Evolutionary conservation across 2,329 filamentous ascomycete species (phyloP).

Genomic region (Aspergillus sp.): DNA sequence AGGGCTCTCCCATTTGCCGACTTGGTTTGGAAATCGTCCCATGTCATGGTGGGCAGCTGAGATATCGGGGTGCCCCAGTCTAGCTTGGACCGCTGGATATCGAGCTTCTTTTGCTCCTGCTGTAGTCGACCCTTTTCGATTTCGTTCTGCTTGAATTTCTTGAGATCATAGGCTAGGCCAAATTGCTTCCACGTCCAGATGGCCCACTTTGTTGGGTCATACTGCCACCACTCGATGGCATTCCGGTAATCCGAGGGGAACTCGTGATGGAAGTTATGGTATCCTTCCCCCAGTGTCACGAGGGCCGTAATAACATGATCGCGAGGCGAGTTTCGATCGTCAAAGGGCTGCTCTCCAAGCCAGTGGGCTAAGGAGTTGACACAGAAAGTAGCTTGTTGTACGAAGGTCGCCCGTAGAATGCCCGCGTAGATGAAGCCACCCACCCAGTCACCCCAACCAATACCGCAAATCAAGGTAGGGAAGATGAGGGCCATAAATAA

Average conservation of each 20-base stretch:
- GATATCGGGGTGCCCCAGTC: slow-evolving; percentile 11
- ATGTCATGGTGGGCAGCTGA: slow-evolving; percentile 10
- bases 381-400: slow-evolving; percentile 79
- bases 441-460: slow-evolving; percentile 13
- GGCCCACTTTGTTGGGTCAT: slow-evolving; percentile 17
- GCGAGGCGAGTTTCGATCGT: slow-evolving; percentile 14
- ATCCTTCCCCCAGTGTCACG: slow-evolving; percentile 14
- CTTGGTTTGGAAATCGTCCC: slow-evolving; percentile 11
- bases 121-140: slow-evolving; percentile 16
- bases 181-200: slow-evolving; percentile 14
- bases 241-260: slow-evolving; percentile 18
- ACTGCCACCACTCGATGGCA: slow-evolving; percentile 16
- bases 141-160: slow-evolving; percentile 11
- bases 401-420: slow-evolving; percentile 72
- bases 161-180: slow-evolving; percentile 14
- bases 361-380: slow-evolving; percentile 75
- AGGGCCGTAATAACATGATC: slow-evolving; percentile 14
- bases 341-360: slow-evolving; percentile 16
- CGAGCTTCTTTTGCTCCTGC: slow-evolving; percentile 12
- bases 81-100: background rate
- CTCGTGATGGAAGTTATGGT: slow-evolving; percentile 21
- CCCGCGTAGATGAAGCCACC: slow-evolving; percentile 52
- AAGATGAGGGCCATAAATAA: slow-evolving; percentile 10
- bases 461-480: slow-evolving; percentile 9
- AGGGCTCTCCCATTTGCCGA: background rate